phyloP scores from a whole-genome alignment of 805 yeast species.

The Helenozyma baotianmanensis region DNA sequence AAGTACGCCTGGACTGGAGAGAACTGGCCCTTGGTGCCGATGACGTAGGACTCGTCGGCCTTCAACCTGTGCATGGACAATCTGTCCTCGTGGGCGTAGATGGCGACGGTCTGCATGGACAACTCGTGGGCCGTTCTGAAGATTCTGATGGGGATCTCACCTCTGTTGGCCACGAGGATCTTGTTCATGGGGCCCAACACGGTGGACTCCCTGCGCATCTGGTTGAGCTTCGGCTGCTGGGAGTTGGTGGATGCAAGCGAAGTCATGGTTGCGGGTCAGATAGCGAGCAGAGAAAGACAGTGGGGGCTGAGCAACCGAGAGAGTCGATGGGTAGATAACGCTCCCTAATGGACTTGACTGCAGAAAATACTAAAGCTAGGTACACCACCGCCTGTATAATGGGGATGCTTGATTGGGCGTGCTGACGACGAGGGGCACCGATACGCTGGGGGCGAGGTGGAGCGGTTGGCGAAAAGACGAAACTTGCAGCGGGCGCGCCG shows the following conservation, averaged over 20 bases:
- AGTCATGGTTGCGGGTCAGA: conserved; percentile 7
- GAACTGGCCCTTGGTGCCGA: conserved; percentile 83
- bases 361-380: not conserved
- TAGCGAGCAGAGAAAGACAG: no score
- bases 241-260: conserved; percentile 6
- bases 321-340: not conserved
- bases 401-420: no score
- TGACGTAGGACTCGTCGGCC: conserved; percentile 90
- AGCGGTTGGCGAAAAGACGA: no score
- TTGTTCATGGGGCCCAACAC: conserved; percentile 47
- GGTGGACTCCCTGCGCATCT: conserved; percentile 40
- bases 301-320: no score
- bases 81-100: conserved; percentile 93
- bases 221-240: conserved; percentile 25
- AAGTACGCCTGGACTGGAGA: conserved; percentile 95
- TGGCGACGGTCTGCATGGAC: conserved; percentile 95
- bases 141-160: conserved; percentile 82
- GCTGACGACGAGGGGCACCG: no score
- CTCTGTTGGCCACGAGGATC: conserved; percentile 79
- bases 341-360: not conserved
- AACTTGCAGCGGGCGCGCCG: no score
- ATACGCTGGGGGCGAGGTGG: no score
- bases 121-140: conserved; percentile 97
- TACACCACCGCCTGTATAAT: no score
- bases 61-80: conserved; percentile 91